Evolutionary conservation across 2,329 filamentous ascomycete genomes (phyloP), one percentile per base, ranked within the genome.

Genomic region (Cercospora brassicicola): DNA sequence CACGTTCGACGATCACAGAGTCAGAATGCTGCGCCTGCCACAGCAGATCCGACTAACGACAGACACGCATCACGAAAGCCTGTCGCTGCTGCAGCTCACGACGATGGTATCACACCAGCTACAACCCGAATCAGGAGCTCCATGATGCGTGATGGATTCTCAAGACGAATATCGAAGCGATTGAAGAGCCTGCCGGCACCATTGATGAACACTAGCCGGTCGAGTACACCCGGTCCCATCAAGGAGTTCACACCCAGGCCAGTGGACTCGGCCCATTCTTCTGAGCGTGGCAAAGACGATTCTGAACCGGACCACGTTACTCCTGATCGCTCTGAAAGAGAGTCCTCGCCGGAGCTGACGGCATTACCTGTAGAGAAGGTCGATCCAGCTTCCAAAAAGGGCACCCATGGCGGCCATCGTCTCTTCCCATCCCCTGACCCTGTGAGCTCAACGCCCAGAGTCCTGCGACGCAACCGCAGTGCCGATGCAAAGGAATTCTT

Each of bases 121-220:
- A 51, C 26, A 36, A 15, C 33, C 56, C 73, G 42, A 2, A 11
- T n/a, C 4, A 51, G 33, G 15, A 31, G 30, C 10, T 51, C 62
- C 18, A 23, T 13, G 30, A 15, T 42, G 18, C 62, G 72, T 33
- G 73, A 69, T 33, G 70, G 70, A 59, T 75, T 77, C 67, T 73
- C 73, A 13, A 72, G 74, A 26, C 73, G 75, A 59, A 64, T 77
- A 11, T 77, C 75, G 0, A 72, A 69, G 33, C 74, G 75, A 45
- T 69, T 74, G 20, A 76, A 73, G 55, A 69, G 71, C 59, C 64
- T 72, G n/a, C 63, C 69, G 0, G 20, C 51, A 15, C 66, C 65
- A 26, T 65, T 60, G 18, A 20, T 55, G 26, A 56, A 67, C 20
- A 61, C 53, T 13, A 55, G 42, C 3, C 62, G 51, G 13, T 36